These are phyloP conservation scores for Cicer cuneatum DNA, from an alignment of 306 rosid genomes.

Conservation along the genomic window DNA sequence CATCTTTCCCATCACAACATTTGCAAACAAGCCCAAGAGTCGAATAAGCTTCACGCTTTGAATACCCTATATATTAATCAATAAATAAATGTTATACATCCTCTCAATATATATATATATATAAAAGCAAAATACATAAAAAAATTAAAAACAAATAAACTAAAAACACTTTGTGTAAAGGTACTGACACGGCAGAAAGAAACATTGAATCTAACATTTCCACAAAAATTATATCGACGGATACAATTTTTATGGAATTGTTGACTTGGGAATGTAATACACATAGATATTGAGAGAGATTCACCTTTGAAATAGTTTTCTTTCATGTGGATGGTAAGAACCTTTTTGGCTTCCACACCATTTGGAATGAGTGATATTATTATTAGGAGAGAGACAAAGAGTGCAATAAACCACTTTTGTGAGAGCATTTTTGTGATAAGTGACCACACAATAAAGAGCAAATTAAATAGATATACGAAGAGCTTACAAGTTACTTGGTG, in stretches of 20 bases:
- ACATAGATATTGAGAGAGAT: not conserved
- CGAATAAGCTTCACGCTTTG: slow-evolving; percentile 24
- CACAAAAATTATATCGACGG: too few relatives aligned
- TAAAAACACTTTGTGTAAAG: not conserved
- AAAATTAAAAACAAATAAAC: not conserved
- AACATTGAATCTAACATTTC: too few relatives aligned
- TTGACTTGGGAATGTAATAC: not conserved
- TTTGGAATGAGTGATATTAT: slow-evolving; percentile 23
- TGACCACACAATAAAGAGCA: not conserved
- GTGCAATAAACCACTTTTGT: slow-evolving; percentile 35
- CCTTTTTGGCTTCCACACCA: slow-evolving; percentile 33
- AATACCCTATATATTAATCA: slow-evolving; percentile 30
- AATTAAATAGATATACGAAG: not conserved
- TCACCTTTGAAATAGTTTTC: slow-evolving; percentile 28
- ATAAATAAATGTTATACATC: not conserved
- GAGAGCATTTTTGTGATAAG: slow-evolving; percentile 31
- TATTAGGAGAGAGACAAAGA: slow-evolving; percentile 48
- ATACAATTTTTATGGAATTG: too few relatives aligned
- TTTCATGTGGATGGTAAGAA: slow-evolving; percentile 47
- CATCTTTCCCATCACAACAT: slow-evolving; percentile 52
- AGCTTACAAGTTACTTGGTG: not conserved
- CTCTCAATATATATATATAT: not conserved
- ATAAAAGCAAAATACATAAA: not conserved
- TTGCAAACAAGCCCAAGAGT: slow-evolving; percentile 50
- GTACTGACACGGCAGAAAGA: too few relatives aligned